Percentiles rank a stretch among this genome's conserved stretches.
These are phyloP conservation scores for Hanseniaspora pseudoguilliermondii DNA, from an alignment of 805 yeast genomes.

Conservation along the genomic window DNA sequence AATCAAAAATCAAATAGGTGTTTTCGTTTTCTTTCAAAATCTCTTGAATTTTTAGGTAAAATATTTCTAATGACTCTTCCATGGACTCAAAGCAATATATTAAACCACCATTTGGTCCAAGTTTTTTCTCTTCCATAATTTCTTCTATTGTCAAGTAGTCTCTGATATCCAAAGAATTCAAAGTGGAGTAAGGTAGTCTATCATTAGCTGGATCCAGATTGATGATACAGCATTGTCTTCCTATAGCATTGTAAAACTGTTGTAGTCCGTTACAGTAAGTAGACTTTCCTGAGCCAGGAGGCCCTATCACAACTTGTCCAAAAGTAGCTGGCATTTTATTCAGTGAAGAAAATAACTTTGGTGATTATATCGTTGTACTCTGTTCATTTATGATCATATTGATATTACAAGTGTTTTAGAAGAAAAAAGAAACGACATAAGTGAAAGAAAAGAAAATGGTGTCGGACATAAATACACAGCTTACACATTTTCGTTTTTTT, in stretches of 20 bases:
- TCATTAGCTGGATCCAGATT: conserved; percentile 93
- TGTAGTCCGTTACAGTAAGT: conserved; percentile 87
- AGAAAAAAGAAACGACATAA: not conserved
- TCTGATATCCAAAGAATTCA: conserved; percentile 55
- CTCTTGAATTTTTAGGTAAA: conserved; percentile 43
- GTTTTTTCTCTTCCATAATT: conserved; percentile 53
- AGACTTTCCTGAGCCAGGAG: conserved; percentile 96
- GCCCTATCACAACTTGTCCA: conserved; percentile 91
- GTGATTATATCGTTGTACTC: not conserved
- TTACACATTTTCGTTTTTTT: not conserved
- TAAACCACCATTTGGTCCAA: conserved; percentile 85
- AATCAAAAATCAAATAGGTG: conserved; percentile 67
- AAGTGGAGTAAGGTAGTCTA: conserved; percentile 49
- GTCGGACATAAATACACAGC: not conserved
- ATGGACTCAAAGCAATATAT: conserved; percentile 70
- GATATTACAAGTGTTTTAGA: not conserved
- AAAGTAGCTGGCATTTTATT: conserved; percentile 36
- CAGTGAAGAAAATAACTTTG: too few relatives aligned
- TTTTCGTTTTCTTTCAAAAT: conserved; percentile 41
- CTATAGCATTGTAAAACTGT: conserved; percentile 88
- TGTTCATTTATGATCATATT: not conserved
- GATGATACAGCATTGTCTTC: conserved; percentile 70
- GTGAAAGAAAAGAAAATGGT: not conserved
- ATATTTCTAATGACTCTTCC: conserved; percentile 45
- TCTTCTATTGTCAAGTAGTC: conserved; percentile 67